Evolutionary conservation across 1,284 basidiomycete species (phyloP).

Genomic region (Schizopora paradoxa): DNA sequence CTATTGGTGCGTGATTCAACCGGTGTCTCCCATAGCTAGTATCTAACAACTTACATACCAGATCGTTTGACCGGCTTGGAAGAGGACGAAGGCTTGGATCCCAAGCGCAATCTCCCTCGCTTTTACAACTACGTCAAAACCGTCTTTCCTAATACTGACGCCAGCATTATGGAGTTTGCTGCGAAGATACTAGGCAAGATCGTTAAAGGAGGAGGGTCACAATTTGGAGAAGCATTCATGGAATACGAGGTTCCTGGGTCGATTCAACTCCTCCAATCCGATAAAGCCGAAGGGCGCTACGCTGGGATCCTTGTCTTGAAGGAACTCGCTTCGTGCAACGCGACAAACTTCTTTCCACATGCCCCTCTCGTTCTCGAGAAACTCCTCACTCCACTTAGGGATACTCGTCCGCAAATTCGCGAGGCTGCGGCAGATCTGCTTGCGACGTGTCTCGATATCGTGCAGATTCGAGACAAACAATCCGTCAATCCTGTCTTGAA

Average conservation of each 20-base stretch:
- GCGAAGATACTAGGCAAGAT: conserved; percentile 83
- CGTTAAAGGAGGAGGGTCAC: conserved; percentile 73
- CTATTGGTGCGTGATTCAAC: conserved; percentile 57
- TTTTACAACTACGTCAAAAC: conserved; percentile 91
- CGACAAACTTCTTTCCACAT: conserved; percentile 81
- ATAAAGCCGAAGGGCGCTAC: conserved; percentile 74
- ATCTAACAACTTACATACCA: conserved; percentile 28
- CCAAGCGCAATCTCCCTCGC: conserved; percentile 72
- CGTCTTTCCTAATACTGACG: conserved; percentile 76
- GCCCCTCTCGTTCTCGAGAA: conserved; percentile 86
- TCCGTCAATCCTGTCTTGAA: conserved; percentile 62
- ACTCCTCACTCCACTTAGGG: conserved; percentile 83
- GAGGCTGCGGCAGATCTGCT: conserved; percentile 90
- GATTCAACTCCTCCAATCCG: conserved; percentile 72
- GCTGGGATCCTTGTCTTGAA: conserved; percentile 87
- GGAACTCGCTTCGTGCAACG: conserved; percentile 84
- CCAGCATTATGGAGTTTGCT: conserved; percentile 84
- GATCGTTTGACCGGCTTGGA: conserved; percentile 69
- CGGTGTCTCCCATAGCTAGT: conserved; percentile 19
- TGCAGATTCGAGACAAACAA: conserved; percentile 67
- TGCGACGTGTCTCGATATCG: conserved; percentile 84
- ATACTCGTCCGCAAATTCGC: conserved; percentile 78
- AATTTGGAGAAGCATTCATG: conserved; percentile 84
- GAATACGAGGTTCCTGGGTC: conserved; percentile 80
- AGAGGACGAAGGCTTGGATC: conserved; percentile 71